A percentile compares a stretch with the other conserved stretches of the same genome.
Conservation (phyloP, 225 moss, liverwort and hornwort genomes). For the Pleurozium schreberi region DNA sequence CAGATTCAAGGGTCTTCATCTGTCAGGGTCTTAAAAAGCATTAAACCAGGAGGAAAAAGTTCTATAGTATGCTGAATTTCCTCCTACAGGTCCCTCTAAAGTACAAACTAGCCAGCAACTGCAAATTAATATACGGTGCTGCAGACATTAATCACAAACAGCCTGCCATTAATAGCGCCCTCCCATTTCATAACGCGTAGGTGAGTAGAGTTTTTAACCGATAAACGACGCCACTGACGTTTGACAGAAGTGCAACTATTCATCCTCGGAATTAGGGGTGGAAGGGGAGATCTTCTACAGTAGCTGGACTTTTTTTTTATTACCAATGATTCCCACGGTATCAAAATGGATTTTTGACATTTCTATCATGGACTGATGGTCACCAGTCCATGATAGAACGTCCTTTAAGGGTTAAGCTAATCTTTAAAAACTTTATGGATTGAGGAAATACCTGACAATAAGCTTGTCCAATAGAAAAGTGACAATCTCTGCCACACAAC, state of each 20-base stretch:
- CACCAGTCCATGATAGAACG: no score
- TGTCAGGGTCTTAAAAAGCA: background rate
- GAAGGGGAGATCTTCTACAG: no score
- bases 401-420: no score
- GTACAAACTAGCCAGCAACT: background rate
- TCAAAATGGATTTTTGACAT: no score
- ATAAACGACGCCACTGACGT: no score
- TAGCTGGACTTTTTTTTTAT: no score
- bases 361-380: no score
- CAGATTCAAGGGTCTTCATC: background rate
- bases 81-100: background rate
- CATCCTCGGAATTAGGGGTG: no score
- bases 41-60: background rate
- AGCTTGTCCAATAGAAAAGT: slow-evolving; percentile 24
- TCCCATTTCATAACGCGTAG: background rate
- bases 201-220: background rate
- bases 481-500: slow-evolving; percentile 10
- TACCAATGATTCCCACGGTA: no score
- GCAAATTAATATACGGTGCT: background rate
- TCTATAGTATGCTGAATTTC: background rate
- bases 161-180: background rate
- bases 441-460: slow-evolving; percentile 14
- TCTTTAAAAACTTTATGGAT: background rate
- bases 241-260: no score
- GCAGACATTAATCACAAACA: background rate